phyloP scores from a whole-genome alignment of 2,329 filamentous ascomycete genomes.

The Fusarium sororula region DNA sequence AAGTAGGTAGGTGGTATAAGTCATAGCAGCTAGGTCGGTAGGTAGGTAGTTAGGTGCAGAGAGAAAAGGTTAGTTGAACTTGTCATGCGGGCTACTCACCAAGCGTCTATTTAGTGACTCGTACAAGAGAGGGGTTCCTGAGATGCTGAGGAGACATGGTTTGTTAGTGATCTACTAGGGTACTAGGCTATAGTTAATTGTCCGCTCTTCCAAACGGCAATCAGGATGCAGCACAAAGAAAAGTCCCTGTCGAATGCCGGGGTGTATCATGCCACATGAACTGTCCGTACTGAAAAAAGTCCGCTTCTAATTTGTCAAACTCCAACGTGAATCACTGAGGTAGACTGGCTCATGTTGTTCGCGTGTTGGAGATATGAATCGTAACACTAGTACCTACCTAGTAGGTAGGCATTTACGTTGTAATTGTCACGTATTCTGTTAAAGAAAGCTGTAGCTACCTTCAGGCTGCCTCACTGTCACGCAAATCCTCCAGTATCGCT shows the following conservation, averaged over 20 bases:
- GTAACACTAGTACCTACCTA: not conserved
- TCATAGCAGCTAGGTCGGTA: not conserved
- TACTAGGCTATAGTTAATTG: not conserved
- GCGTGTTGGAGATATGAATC: not conserved
- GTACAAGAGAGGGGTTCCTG: conserved; percentile 3
- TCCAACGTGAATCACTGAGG: not conserved
- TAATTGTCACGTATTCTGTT: not conserved
- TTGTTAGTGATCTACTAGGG: not conserved
- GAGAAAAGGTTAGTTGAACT: not conserved
- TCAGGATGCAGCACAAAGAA: not conserved
- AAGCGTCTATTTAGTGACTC: conserved; percentile 1
- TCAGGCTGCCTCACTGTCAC: not conserved
- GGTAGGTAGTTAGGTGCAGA: not conserved
- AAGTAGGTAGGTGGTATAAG: not conserved
- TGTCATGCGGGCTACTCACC: conserved; percentile 15
- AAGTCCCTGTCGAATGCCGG: not conserved
- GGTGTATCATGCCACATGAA: conserved; percentile 18
- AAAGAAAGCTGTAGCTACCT: not conserved
- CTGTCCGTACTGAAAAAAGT: not conserved
- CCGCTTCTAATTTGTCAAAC: not conserved
- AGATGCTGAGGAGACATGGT: conserved; percentile 15
- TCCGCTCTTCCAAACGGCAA: conserved; percentile 7
- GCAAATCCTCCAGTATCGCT: not conserved
- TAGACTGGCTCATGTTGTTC: not conserved
- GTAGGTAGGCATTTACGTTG: not conserved